These are phyloP conservation scores for Gracilaria caudata DNA, from an alignment of 23 red algal species.

Conservation along the genomic window DNA sequence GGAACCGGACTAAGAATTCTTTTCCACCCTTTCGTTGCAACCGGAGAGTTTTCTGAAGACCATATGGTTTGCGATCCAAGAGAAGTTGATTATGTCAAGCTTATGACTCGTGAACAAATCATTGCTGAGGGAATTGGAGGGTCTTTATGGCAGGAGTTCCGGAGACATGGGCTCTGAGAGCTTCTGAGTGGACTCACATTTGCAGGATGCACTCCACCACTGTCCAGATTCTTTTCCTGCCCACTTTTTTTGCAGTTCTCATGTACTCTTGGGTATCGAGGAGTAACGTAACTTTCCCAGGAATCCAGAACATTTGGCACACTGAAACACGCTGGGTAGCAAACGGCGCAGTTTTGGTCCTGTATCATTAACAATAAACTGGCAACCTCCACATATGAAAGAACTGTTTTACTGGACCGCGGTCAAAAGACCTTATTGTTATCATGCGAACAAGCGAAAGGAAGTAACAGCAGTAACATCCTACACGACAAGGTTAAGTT, in stretches of 20 bases:
- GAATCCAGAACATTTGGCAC: too few relatives aligned
- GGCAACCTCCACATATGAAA: conserved; percentile 1
- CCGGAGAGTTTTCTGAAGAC: conserved; percentile 43
- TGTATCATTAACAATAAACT: conserved; percentile 3
- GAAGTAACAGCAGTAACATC: background rate
- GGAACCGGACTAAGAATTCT: conserved; percentile 44
- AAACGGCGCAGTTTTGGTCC: background rate
- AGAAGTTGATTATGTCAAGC: conserved; percentile 51
- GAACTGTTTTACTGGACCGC: background rate
- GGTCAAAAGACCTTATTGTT: background rate
- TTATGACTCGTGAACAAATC: conserved; percentile 65
- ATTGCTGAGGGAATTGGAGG: conserved; percentile 53
- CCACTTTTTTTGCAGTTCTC: too few relatives aligned
- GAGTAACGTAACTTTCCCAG: too few relatives aligned
- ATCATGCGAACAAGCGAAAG: background rate
- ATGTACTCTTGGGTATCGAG: too few relatives aligned
- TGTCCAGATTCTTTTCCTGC: too few relatives aligned
- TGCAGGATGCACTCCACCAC: too few relatives aligned
- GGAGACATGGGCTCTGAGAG: conserved; percentile 40
- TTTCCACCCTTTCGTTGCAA: conserved; percentile 60
- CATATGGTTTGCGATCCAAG: conserved; percentile 33
- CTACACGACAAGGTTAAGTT: conserved; percentile 31
- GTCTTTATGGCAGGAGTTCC: conserved; percentile 53
- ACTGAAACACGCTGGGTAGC: background rate
- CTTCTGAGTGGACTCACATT: background rate